Base-by-base conservation (phyloP, 192 early-diverging fungal genomes). In the Coemansia sp. region DNA sequence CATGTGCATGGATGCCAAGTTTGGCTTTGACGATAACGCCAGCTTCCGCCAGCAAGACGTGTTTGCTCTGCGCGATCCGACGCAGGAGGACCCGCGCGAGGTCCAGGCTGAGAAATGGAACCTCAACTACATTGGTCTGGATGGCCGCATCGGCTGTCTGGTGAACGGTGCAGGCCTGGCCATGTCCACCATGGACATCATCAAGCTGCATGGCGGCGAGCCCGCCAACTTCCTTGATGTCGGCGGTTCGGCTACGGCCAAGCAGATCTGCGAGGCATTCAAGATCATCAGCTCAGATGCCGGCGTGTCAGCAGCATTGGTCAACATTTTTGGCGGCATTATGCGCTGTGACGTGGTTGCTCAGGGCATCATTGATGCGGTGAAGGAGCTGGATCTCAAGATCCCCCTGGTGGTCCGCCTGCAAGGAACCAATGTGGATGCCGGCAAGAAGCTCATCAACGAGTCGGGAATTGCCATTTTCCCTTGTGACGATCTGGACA, bases 161-260 rank as follows among this genome's bases (percentile, higher is more conserved):
- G 89, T 97, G 53, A 99, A 99, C 82, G 96, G 96, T 60, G 94
- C 96, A 40, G 96, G 96, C 64, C 85, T 99, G 37, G 96, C 94
- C 71, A 99, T 97, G 96, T 89, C 96, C 47, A 99, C 96, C 51
- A 99, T 97, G 94, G 96, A 99, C 77, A 99, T 99, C 66, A 97
- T 99, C 79, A 96, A 99, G 83, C 84, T 99, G 48, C 87, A 99
- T 82, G 96, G 94, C 53, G 96, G 96, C 36, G 90, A 92, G 59
- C 96, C 96, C 8, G 96, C 94, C 68, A 99, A 99, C 85, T 99
- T 99, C 82, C 85, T 99, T 53, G 94, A 99, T 76, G 96, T 99
- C 60, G 96, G 96, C 58, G 96, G 96, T 62, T 88, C 92, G 65
- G 94, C 96, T 50, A 91, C 88, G 17, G 85, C 93, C 50, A 86